Conservation (phyloP, 2,329 filamentous ascomycete genomes). For the Trichoderma lentiforme region DNA sequence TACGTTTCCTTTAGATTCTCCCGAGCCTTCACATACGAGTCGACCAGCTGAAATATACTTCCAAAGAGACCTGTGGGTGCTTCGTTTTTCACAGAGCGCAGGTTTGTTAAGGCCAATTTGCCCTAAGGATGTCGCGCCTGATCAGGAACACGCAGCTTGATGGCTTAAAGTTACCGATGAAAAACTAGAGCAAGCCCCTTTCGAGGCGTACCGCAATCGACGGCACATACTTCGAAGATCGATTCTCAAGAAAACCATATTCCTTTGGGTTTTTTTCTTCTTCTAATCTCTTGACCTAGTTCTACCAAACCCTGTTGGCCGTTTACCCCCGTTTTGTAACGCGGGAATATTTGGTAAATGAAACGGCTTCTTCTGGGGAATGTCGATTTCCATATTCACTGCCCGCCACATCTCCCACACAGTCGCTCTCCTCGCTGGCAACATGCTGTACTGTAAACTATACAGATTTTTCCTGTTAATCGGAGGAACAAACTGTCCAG, state of each 20-base stretch:
- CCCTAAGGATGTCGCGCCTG: not conserved
- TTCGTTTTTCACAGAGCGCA: not conserved
- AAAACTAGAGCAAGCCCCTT: not conserved
- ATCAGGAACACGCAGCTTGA: not conserved
- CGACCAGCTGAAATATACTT: not conserved
- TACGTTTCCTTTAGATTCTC: not conserved
- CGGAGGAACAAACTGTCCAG: slow-evolving; percentile 88
- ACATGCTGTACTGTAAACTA: slow-evolving; percentile 95
- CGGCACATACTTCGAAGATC: not conserved
- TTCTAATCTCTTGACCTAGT: slow-evolving; percentile 18
- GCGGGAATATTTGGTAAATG: slow-evolving; percentile 34
- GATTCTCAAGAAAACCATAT: not conserved
- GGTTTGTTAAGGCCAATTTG: not conserved
- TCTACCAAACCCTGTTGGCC: slow-evolving; percentile 30
- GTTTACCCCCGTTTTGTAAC: slow-evolving; percentile 32
- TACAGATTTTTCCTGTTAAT: slow-evolving; percentile 94
- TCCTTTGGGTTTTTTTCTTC: not conserved
- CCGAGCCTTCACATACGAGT: not conserved
- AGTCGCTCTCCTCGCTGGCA: slow-evolving; percentile 75
- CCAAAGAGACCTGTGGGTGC: not conserved
- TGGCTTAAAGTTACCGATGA: not conserved
- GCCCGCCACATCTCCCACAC: slow-evolving; percentile 83
- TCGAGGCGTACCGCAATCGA: not conserved
- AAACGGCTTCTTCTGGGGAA: slow-evolving; percentile 44
- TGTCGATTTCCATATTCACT: slow-evolving; percentile 48